phyloP scores from a whole-genome alignment of 2,329 filamentous ascomycete genomes.

The Talaromyces sp. region DNA sequence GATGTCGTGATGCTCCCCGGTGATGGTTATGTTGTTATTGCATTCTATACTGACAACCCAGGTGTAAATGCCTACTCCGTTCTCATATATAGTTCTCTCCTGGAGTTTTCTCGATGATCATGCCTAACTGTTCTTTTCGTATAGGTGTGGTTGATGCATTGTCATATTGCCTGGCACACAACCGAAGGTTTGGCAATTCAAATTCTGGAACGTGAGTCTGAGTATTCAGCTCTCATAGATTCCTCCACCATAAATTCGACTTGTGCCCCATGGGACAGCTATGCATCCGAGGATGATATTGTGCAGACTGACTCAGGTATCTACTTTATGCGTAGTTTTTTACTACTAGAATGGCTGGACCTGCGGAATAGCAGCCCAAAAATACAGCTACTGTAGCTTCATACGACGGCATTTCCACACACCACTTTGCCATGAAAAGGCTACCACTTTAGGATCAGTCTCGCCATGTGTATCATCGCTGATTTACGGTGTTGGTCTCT shows the following conservation, averaged over 20 bases:
- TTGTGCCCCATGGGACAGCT: slow-evolving; percentile 23
- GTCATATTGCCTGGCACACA: slow-evolving; percentile 39
- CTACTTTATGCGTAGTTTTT: background rate
- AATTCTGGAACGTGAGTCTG: slow-evolving; percentile 31
- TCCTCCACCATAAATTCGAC: slow-evolving; percentile 20
- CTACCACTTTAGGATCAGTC: no score
- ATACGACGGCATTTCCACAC: no score
- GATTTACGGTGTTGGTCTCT: no score
- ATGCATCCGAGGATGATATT: slow-evolving; percentile 37
- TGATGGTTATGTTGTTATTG: slow-evolving; percentile 41
- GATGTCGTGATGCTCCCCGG: slow-evolving; percentile 42
- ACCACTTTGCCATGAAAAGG: no score
- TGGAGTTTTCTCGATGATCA: background rate
- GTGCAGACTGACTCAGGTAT: background rate
- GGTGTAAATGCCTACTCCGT: slow-evolving; percentile 27
- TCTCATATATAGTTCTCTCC: background rate
- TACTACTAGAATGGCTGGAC: background rate
- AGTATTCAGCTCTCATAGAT: slow-evolving; percentile 28
- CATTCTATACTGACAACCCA: slow-evolving; percentile 45
- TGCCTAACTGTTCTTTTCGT: background rate
- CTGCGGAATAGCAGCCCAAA: no score
- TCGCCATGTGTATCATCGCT: no score
- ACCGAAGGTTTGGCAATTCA: slow-evolving; percentile 29
- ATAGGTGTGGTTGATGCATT: slow-evolving; percentile 42
- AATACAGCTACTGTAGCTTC: no score